Base-by-base conservation (phyloP, 306 rosid species). In the Vicia sativa region DNA sequence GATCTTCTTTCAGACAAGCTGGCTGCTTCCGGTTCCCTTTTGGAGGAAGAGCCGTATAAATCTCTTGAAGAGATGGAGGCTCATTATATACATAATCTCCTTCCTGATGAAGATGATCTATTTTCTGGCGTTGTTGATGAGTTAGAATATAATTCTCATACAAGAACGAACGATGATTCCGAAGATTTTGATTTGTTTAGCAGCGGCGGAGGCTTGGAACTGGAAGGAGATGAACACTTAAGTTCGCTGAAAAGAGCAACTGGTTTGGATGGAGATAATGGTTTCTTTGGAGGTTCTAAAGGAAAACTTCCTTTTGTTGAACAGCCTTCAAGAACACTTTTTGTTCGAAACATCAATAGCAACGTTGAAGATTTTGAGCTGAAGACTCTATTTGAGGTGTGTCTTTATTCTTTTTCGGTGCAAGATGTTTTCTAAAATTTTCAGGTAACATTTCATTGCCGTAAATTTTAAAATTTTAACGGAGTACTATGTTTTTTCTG, bases 181-280 rank as follows among this genome's bases (percentile, higher is more conserved):
- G 93, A 89, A 76, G 93, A 89, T 70, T 83, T 79, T 76, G 96
- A 89, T 80, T 67, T 89, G 72, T 89, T 89, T 77, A 89, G 96
- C 75, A 85, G 88, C 46, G 85, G 86, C 0, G 96, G 96, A 25
- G 96, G 96, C 65, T 56, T 87, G 91, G 96, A 89, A 70, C 66
- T 89, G 72, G 96, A 84, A 79, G 91, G 82, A 29, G 91, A 85
- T 62, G 83, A 77, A 46, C 76, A 15, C 66, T 62, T 74, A 29
- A 56, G 21, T 66, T 62, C 65, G 7, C 79, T 74, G 18, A 79
- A 74, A 67, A 62, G 76, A 65, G 68, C 73, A 63, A 54, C 75
- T 46, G 58, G 42, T 35, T 4, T 74, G 29, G 79, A 81, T 60
- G 87, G 78, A 71, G 81, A 74, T 79, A 66, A 56, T 73, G 79